Evolutionary conservation across 1,284 basidiomycete genomes (phyloP).

Genomic region (Apiotrichum gracile): DNA sequence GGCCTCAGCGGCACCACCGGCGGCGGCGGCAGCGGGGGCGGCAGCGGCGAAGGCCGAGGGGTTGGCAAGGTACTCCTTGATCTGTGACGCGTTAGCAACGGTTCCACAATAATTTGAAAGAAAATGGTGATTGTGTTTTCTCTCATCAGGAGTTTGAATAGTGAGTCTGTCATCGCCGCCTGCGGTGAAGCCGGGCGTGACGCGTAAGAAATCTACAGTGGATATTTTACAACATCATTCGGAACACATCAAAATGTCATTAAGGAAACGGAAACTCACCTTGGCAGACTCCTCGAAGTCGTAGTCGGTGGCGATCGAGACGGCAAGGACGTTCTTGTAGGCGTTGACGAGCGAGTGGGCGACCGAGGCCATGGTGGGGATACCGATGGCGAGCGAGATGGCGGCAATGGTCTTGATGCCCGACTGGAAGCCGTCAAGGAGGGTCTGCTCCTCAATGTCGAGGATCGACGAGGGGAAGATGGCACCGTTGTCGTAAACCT

Average conservation of each 20-base stretch:
- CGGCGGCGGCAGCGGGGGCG: conserved; percentile 61
- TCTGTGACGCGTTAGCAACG: conserved; percentile 51
- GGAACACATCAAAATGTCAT: conserved; percentile 5
- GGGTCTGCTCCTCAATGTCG: conserved; percentile 85
- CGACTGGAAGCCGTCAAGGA: conserved; percentile 82
- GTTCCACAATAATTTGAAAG: background rate
- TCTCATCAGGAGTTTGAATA: conserved; percentile 37
- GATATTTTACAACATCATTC: conserved; percentile 29
- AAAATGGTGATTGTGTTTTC: background rate
- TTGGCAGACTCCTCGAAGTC: conserved; percentile 89
- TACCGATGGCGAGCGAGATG: conserved; percentile 90
- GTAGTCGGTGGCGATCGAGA: conserved; percentile 91
- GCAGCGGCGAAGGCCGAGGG: conserved; percentile 89
- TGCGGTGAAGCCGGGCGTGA: conserved; percentile 35
- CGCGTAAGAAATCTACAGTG: conserved; percentile 52
- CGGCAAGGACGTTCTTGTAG: conserved; percentile 95
- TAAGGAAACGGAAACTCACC: conserved; percentile 53
- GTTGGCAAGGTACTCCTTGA: conserved; percentile 95
- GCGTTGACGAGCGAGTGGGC: conserved; percentile 93
- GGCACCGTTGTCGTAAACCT: conserved; percentile 89
- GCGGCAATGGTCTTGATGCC: conserved; percentile 94
- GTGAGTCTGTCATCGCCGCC: conserved; percentile 23
- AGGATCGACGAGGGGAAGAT: conserved; percentile 86
- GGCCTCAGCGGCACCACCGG: conserved; percentile 53
- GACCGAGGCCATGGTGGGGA: conserved; percentile 92